These are phyloP conservation scores for Nepenthes mirabilis DNA, from an alignment of 148 eudicot species.

Conservation along the genomic window DNA sequence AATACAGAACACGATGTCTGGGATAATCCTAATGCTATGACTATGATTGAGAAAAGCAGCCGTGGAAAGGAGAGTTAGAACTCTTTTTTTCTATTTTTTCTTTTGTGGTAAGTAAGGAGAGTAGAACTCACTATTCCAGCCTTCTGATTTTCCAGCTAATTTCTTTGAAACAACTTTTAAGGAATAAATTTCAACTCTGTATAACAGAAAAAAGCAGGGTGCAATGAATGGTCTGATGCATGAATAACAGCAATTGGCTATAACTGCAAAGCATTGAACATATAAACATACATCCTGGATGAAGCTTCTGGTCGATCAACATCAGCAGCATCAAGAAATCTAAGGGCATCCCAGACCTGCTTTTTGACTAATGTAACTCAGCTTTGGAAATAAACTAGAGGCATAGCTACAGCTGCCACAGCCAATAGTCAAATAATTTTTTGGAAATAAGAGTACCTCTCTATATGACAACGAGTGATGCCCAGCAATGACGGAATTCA, in stretches of 20 bases:
- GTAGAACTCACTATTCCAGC: conserved; percentile 40
- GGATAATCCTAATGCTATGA: neutral
- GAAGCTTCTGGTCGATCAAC: conserved; percentile 32
- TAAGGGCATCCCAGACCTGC: conserved; percentile 56
- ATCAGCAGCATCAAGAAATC: conserved; percentile 50
- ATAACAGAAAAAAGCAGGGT: conserved; percentile 3
- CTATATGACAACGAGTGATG: conserved; percentile 39
- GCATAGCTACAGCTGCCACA: neutral
- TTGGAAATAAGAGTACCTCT: conserved; percentile 17
- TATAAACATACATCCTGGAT: conserved; percentile 22
- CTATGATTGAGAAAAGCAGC: conserved; percentile 1
- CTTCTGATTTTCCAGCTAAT: conserved; percentile 44
- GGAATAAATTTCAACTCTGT: conserved; percentile 48
- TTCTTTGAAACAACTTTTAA: conserved; percentile 31
- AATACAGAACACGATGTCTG: no score
- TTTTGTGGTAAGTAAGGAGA: neutral
- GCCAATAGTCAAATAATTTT: neutral
- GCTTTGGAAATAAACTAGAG: neutral
- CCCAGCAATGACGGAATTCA: conserved; percentile 30
- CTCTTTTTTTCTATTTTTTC: neutral
- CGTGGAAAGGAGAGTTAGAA: neutral
- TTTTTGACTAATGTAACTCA: conserved; percentile 8
- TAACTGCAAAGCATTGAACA: neutral
- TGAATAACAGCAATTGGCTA: neutral
- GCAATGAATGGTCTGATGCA: neutral